Evolutionary conservation across 2,329 filamentous ascomycete genomes (phyloP), one percentile per base, ranked within the genome.

Genomic region (Pseudogymnoascus destructans): DNA sequence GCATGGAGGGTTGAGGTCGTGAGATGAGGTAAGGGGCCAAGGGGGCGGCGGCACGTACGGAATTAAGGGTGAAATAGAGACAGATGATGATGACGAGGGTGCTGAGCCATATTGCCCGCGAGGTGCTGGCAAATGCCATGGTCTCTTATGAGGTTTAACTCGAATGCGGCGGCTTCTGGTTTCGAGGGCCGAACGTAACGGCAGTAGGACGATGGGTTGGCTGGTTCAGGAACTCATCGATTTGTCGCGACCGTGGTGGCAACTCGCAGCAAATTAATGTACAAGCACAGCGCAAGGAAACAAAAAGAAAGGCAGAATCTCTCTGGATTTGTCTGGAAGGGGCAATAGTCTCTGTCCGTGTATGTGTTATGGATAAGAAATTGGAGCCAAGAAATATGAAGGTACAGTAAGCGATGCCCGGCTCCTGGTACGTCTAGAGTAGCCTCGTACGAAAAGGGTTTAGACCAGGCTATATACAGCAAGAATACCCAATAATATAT

Each of bases 331-430:
- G 40, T 46, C 40, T 46, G 5, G 40, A 46, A 46, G 40, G 10
- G 40, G 40, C 40, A 46, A 46, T 46, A 25, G 40, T 25, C 40
- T 25, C 40, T 38, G 15, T 46, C 40, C 21, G 40, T 46, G 21
- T n/a, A 25, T 21, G 40, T 21, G 25, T 46, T n/a, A 25, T 21
- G 40, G 40, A 46, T 46, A 46, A 46, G 40, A 46, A 46, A 46
- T 46, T 46, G 40, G 40, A 42, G 40, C 40, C 40, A 46, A 46
- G 40, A 46, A 46, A 46, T 46, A 25, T 46, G 40, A 46, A 46
- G 40, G 40, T 46, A 46, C 38, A 23, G 40, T 46, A 46, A 46
- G 40, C 40, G 40, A 46, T 46, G n/a, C 21, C 21, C 40, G 40
- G 21, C 21, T 46, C 40, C 40, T 46, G 21, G 38, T 23, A 23